Evolutionary conservation across 108 stramenopile genomes (phyloP).

Genomic region (Nitzschia inconspicua): DNA sequence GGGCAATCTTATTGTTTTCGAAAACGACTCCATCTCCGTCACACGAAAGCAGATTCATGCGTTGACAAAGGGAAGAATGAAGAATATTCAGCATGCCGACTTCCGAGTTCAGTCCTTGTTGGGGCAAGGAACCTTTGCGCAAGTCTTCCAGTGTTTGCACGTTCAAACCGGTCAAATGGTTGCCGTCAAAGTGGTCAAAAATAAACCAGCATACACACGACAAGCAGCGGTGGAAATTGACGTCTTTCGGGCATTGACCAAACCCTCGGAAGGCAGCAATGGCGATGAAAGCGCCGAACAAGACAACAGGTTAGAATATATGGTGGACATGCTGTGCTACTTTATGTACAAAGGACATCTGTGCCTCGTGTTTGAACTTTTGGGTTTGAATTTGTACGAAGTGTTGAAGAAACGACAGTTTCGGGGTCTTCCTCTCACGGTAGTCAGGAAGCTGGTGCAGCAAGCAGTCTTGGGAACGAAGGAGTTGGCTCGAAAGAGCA

Average conservation of each 20-base stretch:
- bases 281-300: background rate
- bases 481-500: constrained; percentile 59
- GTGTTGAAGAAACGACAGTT: constrained; percentile 90
- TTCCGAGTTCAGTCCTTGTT: constrained; percentile 67
- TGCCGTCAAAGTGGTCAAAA: constrained; percentile 97
- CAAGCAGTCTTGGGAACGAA: constrained; percentile 66
- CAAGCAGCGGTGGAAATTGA: constrained; percentile 95
- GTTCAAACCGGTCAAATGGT: constrained; percentile 58
- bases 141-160: constrained; percentile 89
- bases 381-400: constrained; percentile 92
- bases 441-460: constrained; percentile 69
- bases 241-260: constrained; percentile 62
- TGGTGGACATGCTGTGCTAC: constrained; percentile 82
- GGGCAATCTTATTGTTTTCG: constrained; percentile 70
- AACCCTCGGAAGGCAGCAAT: background rate
- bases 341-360: constrained; percentile 91
- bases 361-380: constrained; percentile 93
- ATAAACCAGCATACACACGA: constrained; percentile 90
- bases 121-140: constrained; percentile 97
- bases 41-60: constrained; percentile 38
- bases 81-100: constrained; percentile 15
- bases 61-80: constrained; percentile 2
- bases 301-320: constrained; percentile 16
- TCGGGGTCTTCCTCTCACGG: constrained; percentile 84
- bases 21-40: constrained; percentile 58